These are phyloP conservation scores for Conticribra weissflogii DNA, from an alignment of 108 stramenopile genomes.

Conservation along the genomic window DNA sequence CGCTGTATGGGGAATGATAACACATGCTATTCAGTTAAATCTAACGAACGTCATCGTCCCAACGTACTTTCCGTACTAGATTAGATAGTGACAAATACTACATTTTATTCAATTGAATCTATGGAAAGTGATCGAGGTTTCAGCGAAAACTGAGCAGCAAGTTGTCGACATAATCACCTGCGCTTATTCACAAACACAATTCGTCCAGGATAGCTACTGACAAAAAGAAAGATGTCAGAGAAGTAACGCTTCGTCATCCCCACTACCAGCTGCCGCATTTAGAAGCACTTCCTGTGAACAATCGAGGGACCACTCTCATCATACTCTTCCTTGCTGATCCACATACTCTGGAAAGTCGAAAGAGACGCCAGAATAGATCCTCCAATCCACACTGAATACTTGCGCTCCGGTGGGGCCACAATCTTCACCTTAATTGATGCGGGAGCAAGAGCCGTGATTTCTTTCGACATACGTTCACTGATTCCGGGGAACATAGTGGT, in stretches of 20 bases:
- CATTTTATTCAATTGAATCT: background rate
- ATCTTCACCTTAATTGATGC: slow-evolving; percentile 99
- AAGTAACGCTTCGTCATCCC: background rate
- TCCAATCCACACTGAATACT: slow-evolving; percentile 99
- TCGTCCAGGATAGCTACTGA: background rate
- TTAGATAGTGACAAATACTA: background rate
- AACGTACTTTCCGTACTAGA: too few species aligned
- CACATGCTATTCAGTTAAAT: too few species aligned
- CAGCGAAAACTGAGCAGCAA: background rate
- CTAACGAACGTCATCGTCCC: too few species aligned
- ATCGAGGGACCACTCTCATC: slow-evolving; percentile 99
- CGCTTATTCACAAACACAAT: background rate
- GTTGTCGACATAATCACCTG: background rate
- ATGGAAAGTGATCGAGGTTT: background rate
- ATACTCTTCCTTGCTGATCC: slow-evolving; percentile 99
- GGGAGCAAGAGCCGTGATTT: slow-evolving; percentile 94
- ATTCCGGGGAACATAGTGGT: slow-evolving; percentile 99
- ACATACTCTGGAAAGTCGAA: slow-evolving; percentile 99
- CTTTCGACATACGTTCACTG: slow-evolving; percentile 99
- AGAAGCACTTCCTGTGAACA: slow-evolving; percentile 97
- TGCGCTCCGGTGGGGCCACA: slow-evolving; percentile 99
- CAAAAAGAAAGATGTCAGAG: background rate
- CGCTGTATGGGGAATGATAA: too few species aligned
- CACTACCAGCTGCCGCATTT: slow-evolving; percentile 6
- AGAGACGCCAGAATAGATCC: slow-evolving; percentile 98